Conservation (phyloP, 192 early-diverging fungal species). For the Cetraspora pellucida region DNA sequence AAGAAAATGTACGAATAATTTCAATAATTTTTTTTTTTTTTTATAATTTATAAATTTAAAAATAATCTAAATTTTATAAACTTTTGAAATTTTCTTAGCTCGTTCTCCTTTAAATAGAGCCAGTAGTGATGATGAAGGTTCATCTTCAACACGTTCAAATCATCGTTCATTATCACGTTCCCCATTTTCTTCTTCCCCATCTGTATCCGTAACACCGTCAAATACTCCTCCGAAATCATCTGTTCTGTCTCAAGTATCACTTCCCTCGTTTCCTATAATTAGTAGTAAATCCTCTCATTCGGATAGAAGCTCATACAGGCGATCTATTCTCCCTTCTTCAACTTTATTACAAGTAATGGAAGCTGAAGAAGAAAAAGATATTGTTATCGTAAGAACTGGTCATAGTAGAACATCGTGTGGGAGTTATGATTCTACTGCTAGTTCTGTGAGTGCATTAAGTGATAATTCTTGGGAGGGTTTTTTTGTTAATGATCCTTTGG, state of each 20-base stretch:
- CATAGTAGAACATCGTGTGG: background rate
- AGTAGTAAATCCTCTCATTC: background rate
- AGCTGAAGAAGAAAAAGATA: constrained; percentile 16
- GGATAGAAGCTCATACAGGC: constrained; percentile 2
- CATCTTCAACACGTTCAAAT: background rate
- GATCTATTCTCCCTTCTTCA: constrained; percentile 4
- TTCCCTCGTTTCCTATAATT: background rate
- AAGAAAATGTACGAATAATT: background rate
- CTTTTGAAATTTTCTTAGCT: background rate
- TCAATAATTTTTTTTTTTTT: too few relatives aligned
- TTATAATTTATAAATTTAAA: background rate
- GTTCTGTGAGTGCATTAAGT: background rate
- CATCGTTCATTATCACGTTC: background rate
- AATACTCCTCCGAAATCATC: background rate
- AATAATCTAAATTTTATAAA: background rate
- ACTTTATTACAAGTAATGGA: constrained; percentile 16
- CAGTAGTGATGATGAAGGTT: constrained; percentile 3
- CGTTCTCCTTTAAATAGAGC: background rate
- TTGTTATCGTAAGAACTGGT: background rate
- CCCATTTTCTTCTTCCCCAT: background rate
- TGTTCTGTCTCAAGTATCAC: constrained; percentile 2
- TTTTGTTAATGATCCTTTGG: background rate
- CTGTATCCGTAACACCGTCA: background rate
- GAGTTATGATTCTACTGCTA: background rate
- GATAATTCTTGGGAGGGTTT: background rate